A percentile compares a stretch with the other conserved stretches of the same genome.
Conservation (phyloP, 192 early-diverging fungal genomes). For the Podila epigama region DNA sequence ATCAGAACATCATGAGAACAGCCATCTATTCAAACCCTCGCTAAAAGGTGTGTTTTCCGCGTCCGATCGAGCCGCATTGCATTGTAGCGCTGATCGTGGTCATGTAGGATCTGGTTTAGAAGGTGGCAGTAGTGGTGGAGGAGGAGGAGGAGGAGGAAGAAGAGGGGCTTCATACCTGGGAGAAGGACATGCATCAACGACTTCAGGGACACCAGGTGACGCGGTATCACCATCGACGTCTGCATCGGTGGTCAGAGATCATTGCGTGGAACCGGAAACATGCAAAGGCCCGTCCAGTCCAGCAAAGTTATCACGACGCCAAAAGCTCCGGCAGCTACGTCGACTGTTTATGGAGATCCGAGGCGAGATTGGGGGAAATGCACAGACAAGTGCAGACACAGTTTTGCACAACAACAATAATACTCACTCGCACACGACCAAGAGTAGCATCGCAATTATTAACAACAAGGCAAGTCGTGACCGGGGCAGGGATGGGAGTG, state of each 20-base stretch:
- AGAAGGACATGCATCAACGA: not conserved
- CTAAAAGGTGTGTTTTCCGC: slow-evolving; percentile 35
- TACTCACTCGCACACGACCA: not conserved
- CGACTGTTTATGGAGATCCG: slow-evolving; percentile 48
- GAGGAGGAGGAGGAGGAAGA: no score
- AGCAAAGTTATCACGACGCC: slow-evolving; percentile 8
- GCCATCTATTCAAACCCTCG: slow-evolving; percentile 32
- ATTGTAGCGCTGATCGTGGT: not conserved
- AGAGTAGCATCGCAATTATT: not conserved
- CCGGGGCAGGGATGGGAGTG: not conserved
- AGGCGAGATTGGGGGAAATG: slow-evolving; percentile 29
- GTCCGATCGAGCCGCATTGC: not conserved
- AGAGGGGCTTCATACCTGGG: not conserved
- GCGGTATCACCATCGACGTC: no score
- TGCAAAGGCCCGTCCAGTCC: not conserved
- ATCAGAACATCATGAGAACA: slow-evolving; percentile 16
- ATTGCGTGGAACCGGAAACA: not conserved
- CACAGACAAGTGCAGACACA: not conserved
- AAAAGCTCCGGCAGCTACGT: slow-evolving; percentile 38
- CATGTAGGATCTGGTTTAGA: no score
- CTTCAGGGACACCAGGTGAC: no score
- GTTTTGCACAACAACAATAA: not conserved
- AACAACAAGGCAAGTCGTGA: not conserved
- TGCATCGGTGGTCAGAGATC: no score
- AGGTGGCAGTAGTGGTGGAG: no score